Evolutionary conservation across 768 basidiomycete species (phyloP).

Genomic region (Podaxis sp.): DNA sequence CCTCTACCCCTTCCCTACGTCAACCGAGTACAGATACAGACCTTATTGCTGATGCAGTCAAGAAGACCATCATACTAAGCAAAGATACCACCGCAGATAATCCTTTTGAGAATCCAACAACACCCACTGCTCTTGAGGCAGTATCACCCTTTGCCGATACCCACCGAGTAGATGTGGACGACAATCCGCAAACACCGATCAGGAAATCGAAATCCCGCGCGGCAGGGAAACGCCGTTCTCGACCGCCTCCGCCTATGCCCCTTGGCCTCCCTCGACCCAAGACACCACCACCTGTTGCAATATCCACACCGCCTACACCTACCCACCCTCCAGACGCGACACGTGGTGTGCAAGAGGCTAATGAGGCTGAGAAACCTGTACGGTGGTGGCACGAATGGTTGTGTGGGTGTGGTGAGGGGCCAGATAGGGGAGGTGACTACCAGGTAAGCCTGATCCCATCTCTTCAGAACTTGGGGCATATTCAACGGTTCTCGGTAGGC

Average conservation of each 20-base stretch:
- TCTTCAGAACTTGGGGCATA: background rate
- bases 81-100: background rate
- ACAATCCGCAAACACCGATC: conserved; percentile 18
- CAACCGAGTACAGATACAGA: background rate
- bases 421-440: conserved; percentile 66
- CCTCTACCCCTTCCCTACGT: background rate
- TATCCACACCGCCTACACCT: conserved; percentile 24
- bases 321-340: conserved; percentile 19
- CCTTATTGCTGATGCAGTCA: background rate
- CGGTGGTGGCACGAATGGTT: conserved; percentile 89
- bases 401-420: conserved; percentile 76
- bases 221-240: conserved; percentile 11
- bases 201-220: background rate
- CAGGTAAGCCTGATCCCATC: conserved; percentile 46
- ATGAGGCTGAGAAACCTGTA: conserved; percentile 35
- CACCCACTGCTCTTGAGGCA: conserved; percentile 20
- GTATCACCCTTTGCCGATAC: conserved; percentile 51
- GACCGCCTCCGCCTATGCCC: conserved; percentile 48
- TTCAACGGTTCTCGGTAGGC: conserved; percentile 41
- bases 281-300: conserved; percentile 35
- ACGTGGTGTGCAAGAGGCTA: conserved; percentile 14
- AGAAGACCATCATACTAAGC: background rate
- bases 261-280: conserved; percentile 54
- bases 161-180: conserved; percentile 20
- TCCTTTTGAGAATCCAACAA: conserved; percentile 11